Base-by-base conservation (phyloP, 1,284 basidiomycete species). In the Ceratobasidium sp. region DNA sequence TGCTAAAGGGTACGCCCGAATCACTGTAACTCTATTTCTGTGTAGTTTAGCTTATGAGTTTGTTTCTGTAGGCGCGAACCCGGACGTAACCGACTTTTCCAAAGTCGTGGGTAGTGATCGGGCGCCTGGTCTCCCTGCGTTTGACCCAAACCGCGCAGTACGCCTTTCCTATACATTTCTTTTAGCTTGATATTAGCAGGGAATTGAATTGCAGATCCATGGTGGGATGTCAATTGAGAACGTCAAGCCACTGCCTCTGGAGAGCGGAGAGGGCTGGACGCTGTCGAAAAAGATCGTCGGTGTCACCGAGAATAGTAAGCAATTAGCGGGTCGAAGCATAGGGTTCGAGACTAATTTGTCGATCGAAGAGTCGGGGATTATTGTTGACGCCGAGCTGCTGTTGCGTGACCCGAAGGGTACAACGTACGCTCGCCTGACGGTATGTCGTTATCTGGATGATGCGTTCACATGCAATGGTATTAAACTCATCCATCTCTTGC, bases 281-380 rank as follows among this genome's bases (percentile, higher is more conserved):
- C 85, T 87, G 78, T 87, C 83, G 76, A 85, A 82, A 77, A 86
- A 86, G 76, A 86, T 88, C 73, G 88, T 87, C 4, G 87, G 87
- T 72, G 82, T 94, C 21, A 86, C 86, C 64, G 93, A 95, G 82
- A 94, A 95, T 79, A 93, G 92, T 93, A 77, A 61, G 89, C 79
- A 16, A 4, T 13, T 18, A 21, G 21, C 54, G n/a, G 43, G 43
- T 38, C 32, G 6, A 3, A 23, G 26, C 30, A 14, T 9, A 26
- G 9, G 11, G 21, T 4, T 46, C 43, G 21, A 46, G 13, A 49
- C 46, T 63, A 23, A 63, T 32, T n/a, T 35, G 8, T 47, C 13
- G 26, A 21, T 18, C 21, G 11, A 75, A 93, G 92, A 91, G 79
- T 89, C 88, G 57, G 93, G 93, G 1, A 87, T 95, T 73, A 87